phyloP scores from a whole-genome alignment of 768 basidiomycete genomes.

The Lactarius akahatsu region DNA sequence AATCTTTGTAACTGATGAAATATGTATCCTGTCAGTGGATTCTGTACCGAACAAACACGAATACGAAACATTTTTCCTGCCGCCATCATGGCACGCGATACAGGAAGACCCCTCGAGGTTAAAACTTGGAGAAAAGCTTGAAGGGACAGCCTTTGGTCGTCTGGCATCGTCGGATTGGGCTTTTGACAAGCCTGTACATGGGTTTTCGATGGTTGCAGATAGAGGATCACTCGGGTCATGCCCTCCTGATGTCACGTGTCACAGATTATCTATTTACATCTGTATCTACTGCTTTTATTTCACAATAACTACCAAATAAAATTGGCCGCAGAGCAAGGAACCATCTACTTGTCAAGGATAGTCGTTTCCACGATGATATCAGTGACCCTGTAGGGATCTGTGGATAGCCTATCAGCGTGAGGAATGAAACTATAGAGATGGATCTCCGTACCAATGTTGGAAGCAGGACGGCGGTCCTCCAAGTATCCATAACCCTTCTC shows the following conservation, averaged over 20 bases:
- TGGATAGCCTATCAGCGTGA: conserved; percentile 15
- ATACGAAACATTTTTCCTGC: conserved; percentile 37
- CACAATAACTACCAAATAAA: neutral
- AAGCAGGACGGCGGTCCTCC: conserved; percentile 95
- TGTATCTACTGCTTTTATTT: conserved; percentile 2
- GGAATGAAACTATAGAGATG: conserved; percentile 9
- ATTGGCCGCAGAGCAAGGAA: neutral
- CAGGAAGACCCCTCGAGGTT: conserved; percentile 32
- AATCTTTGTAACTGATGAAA: conserved; percentile 61
- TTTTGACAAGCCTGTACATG: neutral
- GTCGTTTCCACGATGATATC: conserved; percentile 88
- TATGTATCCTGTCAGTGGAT: neutral
- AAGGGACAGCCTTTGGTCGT: conserved; percentile 30
- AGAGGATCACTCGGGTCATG: too few species aligned
- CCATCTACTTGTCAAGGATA: conserved; percentile 54
- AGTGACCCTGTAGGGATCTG: conserved; percentile 95
- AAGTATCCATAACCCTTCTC: conserved; percentile 93
- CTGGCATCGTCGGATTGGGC: conserved; percentile 21
- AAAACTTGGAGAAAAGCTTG: conserved; percentile 39
- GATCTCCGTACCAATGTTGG: conserved; percentile 83
- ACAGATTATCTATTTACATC: neutral
- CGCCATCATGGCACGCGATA: conserved; percentile 37
- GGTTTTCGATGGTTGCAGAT: too few species aligned
- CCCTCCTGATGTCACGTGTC: neutral
- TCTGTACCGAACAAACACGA: conserved; percentile 2